Base-by-base conservation (phyloP, 192 early-diverging fungal genomes). In the Linnemannia exigua region DNA sequence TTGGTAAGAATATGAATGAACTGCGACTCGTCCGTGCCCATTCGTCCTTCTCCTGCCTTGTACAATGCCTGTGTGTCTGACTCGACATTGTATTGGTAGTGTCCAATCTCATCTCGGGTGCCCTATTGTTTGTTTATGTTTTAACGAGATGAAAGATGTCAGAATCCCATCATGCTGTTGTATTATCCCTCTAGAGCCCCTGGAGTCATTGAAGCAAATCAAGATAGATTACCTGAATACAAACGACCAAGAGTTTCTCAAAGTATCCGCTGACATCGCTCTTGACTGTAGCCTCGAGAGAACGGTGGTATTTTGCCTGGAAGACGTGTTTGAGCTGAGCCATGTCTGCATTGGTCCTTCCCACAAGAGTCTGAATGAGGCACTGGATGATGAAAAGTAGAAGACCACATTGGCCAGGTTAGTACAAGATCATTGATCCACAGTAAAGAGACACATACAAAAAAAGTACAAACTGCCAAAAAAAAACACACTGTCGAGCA, bases 1-100 rank as follows among this genome's bases (percentile, higher is more conserved):
- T 86, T 86, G 35, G 74, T 80, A 28, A 86, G 61, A 28, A 86
- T 38, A n/a, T 80, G 83, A n/a, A 86, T 86, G 36, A 86, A 80
- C 3, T 73, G 71, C 36, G 83, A 86, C 33, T 86, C 83, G 50
- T 86, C 83, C 37, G 83, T 86, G 61, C 83, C 83, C 33, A 86
- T 63, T 28, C 78, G 41, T 1, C 83, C 83, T 38, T 86, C 83
- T 58, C 83, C 83, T 12, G 83, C 83, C 41, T 86, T 86, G 83
- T 86, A 86, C 3, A 86, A 28, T 63, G 70, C 76, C 22, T 80
- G 83, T 0, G 76, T 75, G 72, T 86, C 83, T 4, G 77, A 77
- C 35, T 80, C 83, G 19, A 86, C 78, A 25, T 86, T 80, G 33
- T 80, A 86, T 19, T 75, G 77, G 44, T 86, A 80, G 19, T 79